Evolutionary conservation across 1,139 yeast species (phyloP).

Genomic region (Pichia sp.): DNA sequence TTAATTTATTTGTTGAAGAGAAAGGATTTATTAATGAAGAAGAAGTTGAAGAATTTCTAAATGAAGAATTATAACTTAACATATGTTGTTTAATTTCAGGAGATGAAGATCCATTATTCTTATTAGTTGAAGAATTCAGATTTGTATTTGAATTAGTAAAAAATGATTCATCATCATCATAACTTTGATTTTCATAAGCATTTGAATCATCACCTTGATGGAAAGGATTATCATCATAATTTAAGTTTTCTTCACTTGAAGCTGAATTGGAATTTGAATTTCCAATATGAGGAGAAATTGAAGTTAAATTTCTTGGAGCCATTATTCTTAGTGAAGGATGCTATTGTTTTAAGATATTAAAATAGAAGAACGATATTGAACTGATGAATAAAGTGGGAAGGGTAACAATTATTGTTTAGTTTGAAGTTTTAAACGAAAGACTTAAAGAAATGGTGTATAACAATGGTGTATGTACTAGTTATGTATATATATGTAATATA

Average conservation of each 20-base stretch:
- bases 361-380: too few species aligned
- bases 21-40: slow-evolving; percentile 26
- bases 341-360: too few species aligned
- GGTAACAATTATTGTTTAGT: too few species aligned
- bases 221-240: slow-evolving; percentile 24
- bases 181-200: slow-evolving; percentile 25
- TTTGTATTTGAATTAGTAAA: slow-evolving; percentile 2
- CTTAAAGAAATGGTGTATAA: too few species aligned
- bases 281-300: slow-evolving; percentile 29
- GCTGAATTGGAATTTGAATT: slow-evolving; percentile 21
- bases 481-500: too few species aligned
- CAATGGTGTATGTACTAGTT: too few species aligned
- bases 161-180: slow-evolving; percentile 16
- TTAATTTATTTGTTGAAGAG: slow-evolving; percentile 22
- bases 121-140: neutral
- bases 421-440: too few species aligned
- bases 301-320: slow-evolving; percentile 30
- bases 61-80: slow-evolving; percentile 21
- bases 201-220: slow-evolving; percentile 25
- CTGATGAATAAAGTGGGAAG: too few species aligned
- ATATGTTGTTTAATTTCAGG: slow-evolving; percentile 22
- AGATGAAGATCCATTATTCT: slow-evolving; percentile 9
- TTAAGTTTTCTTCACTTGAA: slow-evolving; percentile 13
- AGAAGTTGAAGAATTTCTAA: slow-evolving; percentile 23
- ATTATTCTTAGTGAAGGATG: too few species aligned